Conservation (phyloP, 139 green algal genomes). For the Auxenochlorella pyrenoidosa region DNA sequence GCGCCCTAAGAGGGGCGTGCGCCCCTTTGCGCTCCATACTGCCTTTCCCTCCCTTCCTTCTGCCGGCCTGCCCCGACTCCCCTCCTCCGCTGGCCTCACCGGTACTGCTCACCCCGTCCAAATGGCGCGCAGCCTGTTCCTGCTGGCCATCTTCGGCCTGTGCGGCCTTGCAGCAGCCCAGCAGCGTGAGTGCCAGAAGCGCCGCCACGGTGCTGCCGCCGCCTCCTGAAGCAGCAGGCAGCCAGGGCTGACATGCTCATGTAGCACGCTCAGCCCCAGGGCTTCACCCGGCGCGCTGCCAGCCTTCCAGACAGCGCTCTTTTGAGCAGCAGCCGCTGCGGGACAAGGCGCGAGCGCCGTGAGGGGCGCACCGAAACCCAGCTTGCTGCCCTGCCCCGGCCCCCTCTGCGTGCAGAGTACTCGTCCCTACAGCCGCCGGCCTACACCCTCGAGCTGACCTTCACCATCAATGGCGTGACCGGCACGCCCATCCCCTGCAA, state of each 20-base stretch:
- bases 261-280: neutral
- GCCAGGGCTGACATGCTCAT: neutral
- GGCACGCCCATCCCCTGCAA: constrained; percentile 4
- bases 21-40: neutral
- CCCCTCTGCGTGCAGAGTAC: constrained; percentile 13
- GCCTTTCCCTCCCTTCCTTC: neutral
- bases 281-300: neutral
- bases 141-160: constrained; percentile 18
- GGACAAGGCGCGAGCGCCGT: no score
- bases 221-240: neutral
- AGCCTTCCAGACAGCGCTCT: neutral
- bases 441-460: constrained; percentile 24
- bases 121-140: neutral
- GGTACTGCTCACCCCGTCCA: neutral
- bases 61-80: neutral
- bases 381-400: neutral
- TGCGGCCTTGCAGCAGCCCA: constrained; percentile 19
- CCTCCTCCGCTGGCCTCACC: neutral
- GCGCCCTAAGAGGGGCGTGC: neutral
- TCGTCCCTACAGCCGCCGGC: neutral
- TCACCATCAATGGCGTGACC: constrained; percentile 7
- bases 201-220: neutral
- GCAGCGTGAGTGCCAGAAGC: constrained; percentile 9
- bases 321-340: neutral
- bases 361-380: no score